A percentile compares a stretch with the other conserved stretches of the same genome.
phyloP scores from a whole-genome alignment of 1,284 basidiomycete species.

The Microbotryomycetes sp. region DNA sequence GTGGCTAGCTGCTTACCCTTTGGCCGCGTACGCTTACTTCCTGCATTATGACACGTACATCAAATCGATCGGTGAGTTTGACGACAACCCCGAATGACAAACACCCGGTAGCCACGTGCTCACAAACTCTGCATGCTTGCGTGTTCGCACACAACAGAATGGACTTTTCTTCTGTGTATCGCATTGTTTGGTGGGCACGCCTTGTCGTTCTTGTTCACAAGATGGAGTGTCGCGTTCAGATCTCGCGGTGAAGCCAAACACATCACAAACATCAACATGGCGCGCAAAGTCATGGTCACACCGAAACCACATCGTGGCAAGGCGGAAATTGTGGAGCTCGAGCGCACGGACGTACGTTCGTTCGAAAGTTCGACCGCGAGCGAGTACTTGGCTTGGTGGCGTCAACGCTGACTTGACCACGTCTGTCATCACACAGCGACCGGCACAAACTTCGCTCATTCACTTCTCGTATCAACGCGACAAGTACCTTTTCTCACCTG shows the following conservation, averaged over 20 bases:
- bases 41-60: conserved; percentile 47
- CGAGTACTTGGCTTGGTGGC: background rate
- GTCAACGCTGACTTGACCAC: no score
- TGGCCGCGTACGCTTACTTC: conserved; percentile 82
- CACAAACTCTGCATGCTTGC: background rate
- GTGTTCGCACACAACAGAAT: conserved; percentile 11
- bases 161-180: conserved; percentile 79
- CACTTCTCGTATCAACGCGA: conserved; percentile 95
- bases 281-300: conserved; percentile 74
- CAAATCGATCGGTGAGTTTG: conserved; percentile 25
- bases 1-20: conserved; percentile 62
- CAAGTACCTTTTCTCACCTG: conserved; percentile 70
- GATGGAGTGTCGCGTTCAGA: conserved; percentile 64
- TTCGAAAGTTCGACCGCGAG: background rate
- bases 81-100: no score
- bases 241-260: conserved; percentile 23
- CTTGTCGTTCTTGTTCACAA: conserved; percentile 83
- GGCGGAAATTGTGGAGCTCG: conserved; percentile 78
- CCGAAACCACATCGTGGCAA: conserved; percentile 81
- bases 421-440: conserved; percentile 34
- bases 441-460: conserved; percentile 55
- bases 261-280: conserved; percentile 60
- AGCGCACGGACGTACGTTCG: conserved; percentile 53
- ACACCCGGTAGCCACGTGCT: no score
- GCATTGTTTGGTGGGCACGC: conserved; percentile 80